Conservation (phyloP, 768 basidiomycete species). For the Russula sp. region DNA sequence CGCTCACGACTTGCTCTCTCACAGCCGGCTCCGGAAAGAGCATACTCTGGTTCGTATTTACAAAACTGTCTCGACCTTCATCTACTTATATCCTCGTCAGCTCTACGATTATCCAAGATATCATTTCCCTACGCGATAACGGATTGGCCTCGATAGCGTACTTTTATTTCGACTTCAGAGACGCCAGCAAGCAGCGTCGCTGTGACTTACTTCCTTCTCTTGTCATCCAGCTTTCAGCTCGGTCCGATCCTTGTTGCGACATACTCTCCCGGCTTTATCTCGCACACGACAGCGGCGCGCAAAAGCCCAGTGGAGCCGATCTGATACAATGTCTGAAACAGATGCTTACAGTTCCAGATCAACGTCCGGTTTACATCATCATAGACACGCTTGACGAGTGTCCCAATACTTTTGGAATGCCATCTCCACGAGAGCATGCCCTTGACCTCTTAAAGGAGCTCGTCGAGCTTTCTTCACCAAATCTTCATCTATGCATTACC, state of each 20-base stretch:
- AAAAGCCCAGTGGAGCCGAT: neutral
- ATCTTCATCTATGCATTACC: neutral
- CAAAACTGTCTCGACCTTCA: neutral
- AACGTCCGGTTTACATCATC: neutral
- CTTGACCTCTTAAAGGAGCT: neutral
- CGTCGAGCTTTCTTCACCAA: neutral
- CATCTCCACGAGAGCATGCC: neutral
- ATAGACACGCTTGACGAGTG: neutral
- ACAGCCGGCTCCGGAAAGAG: neutral
- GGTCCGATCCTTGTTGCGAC: neutral
- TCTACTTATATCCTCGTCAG: neutral
- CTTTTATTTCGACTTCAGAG: neutral
- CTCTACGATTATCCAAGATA: neutral
- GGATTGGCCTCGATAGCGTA: neutral
- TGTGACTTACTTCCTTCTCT: neutral
- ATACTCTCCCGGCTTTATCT: neutral
- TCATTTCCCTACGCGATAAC: neutral
- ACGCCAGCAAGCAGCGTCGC: neutral
- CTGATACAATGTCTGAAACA: neutral
- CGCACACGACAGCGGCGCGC: neutral
- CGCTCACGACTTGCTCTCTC: neutral
- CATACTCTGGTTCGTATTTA: neutral
- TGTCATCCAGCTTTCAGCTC: neutral
- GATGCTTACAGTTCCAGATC: neutral
- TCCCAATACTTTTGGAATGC: neutral